phyloP scores from a whole-genome alignment of 1,284 basidiomycete genomes.

The Microbotryum lychnidis-dioicae region DNA sequence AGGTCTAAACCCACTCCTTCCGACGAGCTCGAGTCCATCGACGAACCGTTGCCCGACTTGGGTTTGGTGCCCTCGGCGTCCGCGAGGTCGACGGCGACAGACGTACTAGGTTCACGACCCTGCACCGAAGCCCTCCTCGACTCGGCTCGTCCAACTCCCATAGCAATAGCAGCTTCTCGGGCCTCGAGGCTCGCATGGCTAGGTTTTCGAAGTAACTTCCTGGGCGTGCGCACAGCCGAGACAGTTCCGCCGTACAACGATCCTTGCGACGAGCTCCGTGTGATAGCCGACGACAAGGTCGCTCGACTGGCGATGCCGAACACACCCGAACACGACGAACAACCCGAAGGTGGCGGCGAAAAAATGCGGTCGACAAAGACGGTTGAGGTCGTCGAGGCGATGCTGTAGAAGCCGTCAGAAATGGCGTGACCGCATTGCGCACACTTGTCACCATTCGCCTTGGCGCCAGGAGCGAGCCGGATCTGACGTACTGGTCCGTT shows the following conservation, averaged over 20 bases:
- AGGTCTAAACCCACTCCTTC: neutral
- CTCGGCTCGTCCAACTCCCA: neutral
- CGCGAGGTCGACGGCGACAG: no score
- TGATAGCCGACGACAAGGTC: conserved; percentile 1
- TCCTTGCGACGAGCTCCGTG: conserved; percentile 65
- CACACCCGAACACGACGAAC: conserved; percentile 43
- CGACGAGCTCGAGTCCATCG: no score
- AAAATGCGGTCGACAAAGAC: conserved; percentile 55
- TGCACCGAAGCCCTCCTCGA: no score
- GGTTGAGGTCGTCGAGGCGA: conserved; percentile 53
- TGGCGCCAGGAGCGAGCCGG: conserved; percentile 41
- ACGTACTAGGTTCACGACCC: no score
- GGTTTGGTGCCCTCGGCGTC: no score
- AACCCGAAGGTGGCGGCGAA: conserved; percentile 57
- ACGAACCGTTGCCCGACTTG: no score
- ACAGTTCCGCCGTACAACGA: conserved; percentile 21
- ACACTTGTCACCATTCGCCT: conserved; percentile 47
- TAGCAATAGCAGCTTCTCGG: neutral
- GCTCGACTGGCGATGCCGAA: conserved; percentile 21
- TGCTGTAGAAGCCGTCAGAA: conserved; percentile 49
- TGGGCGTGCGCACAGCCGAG: neutral
- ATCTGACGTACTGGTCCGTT: conserved; percentile 14
- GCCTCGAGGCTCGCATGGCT: neutral
- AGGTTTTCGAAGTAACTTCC: neutral
- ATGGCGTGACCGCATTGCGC: conserved; percentile 58